Evolutionary conservation across 2,329 filamentous ascomycete species (phyloP), one percentile per base, ranked within the genome.

Genomic region (Trichoderma polysporum): DNA sequence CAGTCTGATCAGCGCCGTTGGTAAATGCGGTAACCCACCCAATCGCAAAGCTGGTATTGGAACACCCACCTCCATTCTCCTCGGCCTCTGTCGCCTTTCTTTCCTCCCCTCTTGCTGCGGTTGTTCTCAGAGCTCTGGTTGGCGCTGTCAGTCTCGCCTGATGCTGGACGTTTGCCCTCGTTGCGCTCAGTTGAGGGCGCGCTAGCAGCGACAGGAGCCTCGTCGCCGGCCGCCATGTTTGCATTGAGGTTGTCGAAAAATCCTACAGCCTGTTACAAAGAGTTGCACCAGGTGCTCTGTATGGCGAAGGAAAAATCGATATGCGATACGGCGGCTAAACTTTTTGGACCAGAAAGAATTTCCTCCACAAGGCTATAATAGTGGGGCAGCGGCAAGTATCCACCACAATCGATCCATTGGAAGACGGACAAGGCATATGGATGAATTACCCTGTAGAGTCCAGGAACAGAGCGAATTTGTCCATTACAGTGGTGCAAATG

Each of bases 1-100:
- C 39, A 35, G 68, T 68, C 77, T 76, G 66, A 75, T 80, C 74
- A 78, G 78, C 73, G 52, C 68, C 70, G 71, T 75, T 75, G 75
- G 73, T 65, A 71, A 72, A 57, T 66, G 65, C 61, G 62, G 69
- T 56, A 62, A 57, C 54, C 19, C 57, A 47, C 19, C 9, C 4
- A 39, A 52, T 47, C 12, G 33, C 5, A 6, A n/a, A n/a, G 27
- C 7, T 2, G 39, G 19, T 15, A 27, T 56, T 7, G 37, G 7
- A n/a, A 50, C 8, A 70, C 74, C 22, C 69, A 76, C 75, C 72
- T 71, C 70, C 71, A 76, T 70, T 76, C 75, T 39, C 49, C 59
- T 10, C 60, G 52, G 37, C 66, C 59, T 65, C 33, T 54, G 41
- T 56, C 41, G 57, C 77, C 77, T 37, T 69, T 72, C 50, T 74